phyloP scores from a whole-genome alignment of 2,329 filamentous ascomycete genomes.

The Pseudopyrenochaeta lycopersici region DNA sequence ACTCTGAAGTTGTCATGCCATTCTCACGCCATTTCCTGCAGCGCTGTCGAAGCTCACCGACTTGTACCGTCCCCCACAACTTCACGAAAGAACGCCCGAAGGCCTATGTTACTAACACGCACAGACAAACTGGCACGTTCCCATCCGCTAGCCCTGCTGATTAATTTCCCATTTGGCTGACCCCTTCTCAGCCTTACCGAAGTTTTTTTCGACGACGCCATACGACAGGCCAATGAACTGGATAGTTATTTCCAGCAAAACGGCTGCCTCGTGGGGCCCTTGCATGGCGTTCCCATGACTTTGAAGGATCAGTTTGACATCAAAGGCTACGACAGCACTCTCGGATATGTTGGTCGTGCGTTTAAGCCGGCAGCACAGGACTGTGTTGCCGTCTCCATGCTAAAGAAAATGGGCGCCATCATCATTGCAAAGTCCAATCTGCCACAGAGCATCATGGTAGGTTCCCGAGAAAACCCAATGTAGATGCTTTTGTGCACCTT shows the following conservation, averaged over 20 bases:
- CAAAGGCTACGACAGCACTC: conserved; percentile 55
- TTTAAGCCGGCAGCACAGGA: conserved; percentile 61
- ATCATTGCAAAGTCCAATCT: conserved; percentile 63
- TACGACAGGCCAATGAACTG: conserved; percentile 51
- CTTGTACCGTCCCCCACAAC: conserved; percentile 29
- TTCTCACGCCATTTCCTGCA: conserved; percentile 46
- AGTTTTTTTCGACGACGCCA: conserved; percentile 57
- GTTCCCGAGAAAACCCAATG: conserved; percentile 30
- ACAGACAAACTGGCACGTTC: conserved; percentile 53
- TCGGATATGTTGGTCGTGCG: conserved; percentile 72
- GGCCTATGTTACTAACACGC: conserved; percentile 45
- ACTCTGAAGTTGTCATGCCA: conserved; percentile 27
- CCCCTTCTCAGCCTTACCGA: conserved; percentile 53
- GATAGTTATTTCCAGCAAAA: conserved; percentile 50
- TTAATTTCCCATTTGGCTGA: conserved; percentile 59
- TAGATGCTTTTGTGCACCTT: background rate
- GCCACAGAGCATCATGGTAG: conserved; percentile 65
- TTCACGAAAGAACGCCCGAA: background rate
- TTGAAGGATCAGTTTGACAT: conserved; percentile 62
- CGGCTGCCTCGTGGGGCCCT: conserved; percentile 53
- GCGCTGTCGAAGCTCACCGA: conserved; percentile 41
- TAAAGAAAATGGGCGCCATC: conserved; percentile 62
- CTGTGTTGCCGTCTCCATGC: conserved; percentile 64
- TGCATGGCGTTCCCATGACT: conserved; percentile 59
- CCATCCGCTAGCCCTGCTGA: conserved; percentile 57